Percentiles rank a stretch among this genome's conserved stretches.
Evolutionary conservation across 2,329 filamentous ascomycete species (phyloP).

Genomic region (Fusarium anthophilum): DNA sequence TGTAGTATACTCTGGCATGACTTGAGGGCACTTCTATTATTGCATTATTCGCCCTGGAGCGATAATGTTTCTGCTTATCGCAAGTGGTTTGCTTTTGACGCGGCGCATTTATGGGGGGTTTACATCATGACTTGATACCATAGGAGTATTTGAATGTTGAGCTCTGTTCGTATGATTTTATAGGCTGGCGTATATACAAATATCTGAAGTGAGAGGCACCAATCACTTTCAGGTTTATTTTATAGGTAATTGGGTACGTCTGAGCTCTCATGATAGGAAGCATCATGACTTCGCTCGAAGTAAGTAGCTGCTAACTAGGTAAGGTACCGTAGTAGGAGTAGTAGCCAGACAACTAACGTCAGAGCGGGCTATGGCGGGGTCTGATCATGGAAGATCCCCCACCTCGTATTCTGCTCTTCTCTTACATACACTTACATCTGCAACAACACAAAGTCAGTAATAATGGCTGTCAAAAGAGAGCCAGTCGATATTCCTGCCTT

Average conservation of each 20-base stretch:
- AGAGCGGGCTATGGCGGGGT: constrained; percentile 36
- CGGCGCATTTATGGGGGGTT: constrained; percentile 13
- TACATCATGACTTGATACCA: constrained; percentile 32
- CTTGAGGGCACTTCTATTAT: neutral
- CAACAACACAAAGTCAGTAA: neutral
- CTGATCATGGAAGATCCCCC: constrained; percentile 11
- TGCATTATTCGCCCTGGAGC: neutral
- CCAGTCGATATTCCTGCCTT: constrained; percentile 74
- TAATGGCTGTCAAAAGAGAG: constrained; percentile 50
- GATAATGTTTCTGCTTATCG: neutral
- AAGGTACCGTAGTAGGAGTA: neutral
- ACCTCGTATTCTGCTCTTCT: constrained; percentile 20
- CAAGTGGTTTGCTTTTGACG: neutral
- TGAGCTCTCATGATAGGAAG: constrained; percentile 6
- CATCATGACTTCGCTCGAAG: constrained; percentile 2
- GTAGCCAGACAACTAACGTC: constrained; percentile 16
- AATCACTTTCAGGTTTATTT: neutral
- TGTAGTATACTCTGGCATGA: neutral
- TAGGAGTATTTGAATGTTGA: neutral
- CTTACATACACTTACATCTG: constrained; percentile 4
- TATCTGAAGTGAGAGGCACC: neutral
- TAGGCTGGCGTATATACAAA: neutral
- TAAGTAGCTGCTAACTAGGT: neutral
- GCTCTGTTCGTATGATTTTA: neutral
- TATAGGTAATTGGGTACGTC: neutral